phyloP scores from a whole-genome alignment of 129 eudicot genomes.

The Erigeron canadensis region DNA sequence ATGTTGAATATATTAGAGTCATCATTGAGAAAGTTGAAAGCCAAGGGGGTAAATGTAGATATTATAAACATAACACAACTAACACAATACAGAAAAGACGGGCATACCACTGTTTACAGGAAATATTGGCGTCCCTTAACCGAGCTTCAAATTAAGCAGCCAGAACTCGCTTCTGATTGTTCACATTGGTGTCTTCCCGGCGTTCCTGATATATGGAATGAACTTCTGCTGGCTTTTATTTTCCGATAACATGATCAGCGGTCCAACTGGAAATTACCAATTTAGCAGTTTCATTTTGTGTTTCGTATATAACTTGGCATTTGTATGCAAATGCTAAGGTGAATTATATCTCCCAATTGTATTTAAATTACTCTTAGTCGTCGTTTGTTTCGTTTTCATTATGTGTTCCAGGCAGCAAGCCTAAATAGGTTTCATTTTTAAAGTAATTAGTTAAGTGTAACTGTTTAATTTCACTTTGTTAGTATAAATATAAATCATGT shows the following conservation, averaged over 20 bases:
- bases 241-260: background rate
- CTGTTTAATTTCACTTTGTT: too few species aligned
- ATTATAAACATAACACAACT: slow-evolving; percentile 69
- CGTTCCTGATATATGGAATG: slow-evolving; percentile 78
- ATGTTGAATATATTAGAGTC: slow-evolving; percentile 50
- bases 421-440: too few species aligned
- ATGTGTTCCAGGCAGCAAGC: too few species aligned
- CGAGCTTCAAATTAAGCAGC: slow-evolving; percentile 36
- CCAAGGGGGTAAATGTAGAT: slow-evolving; percentile 42
- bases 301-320: too few species aligned
- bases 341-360: too few species aligned
- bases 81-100: slow-evolving; percentile 69
- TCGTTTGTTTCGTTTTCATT: too few species aligned
- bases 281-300: too few species aligned
- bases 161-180: slow-evolving; percentile 56
- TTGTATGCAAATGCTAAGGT: too few species aligned
- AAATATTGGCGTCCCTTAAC: slow-evolving; percentile 68
- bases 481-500: too few species aligned
- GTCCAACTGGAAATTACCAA: too few species aligned
- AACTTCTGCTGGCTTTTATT: slow-evolving; percentile 53
- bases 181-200: slow-evolving; percentile 86
- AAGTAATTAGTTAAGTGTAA: too few species aligned
- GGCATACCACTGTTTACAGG: slow-evolving; percentile 58
- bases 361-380: too few species aligned
- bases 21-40: slow-evolving; percentile 30